A percentile compares a stretch with the other conserved stretches of the same genome.
Conservation (phyloP, 2,329 filamentous ascomycete genomes). For the Leptographium galeiforme region DNA sequence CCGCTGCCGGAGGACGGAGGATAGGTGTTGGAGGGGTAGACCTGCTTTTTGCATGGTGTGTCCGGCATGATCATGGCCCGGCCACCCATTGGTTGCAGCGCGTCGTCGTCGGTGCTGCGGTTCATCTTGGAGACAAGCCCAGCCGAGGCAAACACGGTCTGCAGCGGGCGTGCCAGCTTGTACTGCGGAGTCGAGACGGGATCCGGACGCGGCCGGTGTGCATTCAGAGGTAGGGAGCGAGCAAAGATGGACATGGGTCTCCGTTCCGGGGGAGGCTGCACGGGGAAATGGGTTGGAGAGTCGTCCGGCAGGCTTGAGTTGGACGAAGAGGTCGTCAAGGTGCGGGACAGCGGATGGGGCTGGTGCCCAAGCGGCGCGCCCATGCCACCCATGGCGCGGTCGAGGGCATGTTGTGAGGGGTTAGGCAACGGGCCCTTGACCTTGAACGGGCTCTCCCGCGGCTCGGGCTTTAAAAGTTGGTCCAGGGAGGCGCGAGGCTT, state of each 20-base stretch:
- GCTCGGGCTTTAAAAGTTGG: constrained; percentile 53
- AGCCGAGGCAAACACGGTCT: constrained; percentile 84
- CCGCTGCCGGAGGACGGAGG: constrained; percentile 46
- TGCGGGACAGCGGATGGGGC: constrained; percentile 74
- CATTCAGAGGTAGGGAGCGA: constrained; percentile 60
- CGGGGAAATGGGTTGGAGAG: constrained; percentile 49
- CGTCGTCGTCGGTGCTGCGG: constrained; percentile 59
- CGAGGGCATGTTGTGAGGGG: constrained; percentile 38
- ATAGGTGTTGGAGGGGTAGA: constrained; percentile 54
- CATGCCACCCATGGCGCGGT: constrained; percentile 16
- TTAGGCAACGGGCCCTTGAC: constrained; percentile 36
- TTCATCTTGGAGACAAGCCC: constrained; percentile 92
- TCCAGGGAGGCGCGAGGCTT: constrained; percentile 68
- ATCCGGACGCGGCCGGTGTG: constrained; percentile 31
- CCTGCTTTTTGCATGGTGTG: constrained; percentile 86
- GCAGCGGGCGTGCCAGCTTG: constrained; percentile 62
- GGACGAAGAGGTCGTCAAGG: constrained; percentile 77
- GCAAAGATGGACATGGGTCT: constrained; percentile 46
- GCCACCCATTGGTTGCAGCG: constrained; percentile 30
- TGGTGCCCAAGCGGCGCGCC: constrained; percentile 24
- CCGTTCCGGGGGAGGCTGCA: constrained; percentile 36
- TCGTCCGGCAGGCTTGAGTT: constrained; percentile 66
- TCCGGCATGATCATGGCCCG: constrained; percentile 69
- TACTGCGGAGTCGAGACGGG: constrained; percentile 60
- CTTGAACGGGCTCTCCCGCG: constrained; percentile 52